Conservation (phyloP, 176 grass and related monocot species). For the Rhynchospora tenuis region DNA sequence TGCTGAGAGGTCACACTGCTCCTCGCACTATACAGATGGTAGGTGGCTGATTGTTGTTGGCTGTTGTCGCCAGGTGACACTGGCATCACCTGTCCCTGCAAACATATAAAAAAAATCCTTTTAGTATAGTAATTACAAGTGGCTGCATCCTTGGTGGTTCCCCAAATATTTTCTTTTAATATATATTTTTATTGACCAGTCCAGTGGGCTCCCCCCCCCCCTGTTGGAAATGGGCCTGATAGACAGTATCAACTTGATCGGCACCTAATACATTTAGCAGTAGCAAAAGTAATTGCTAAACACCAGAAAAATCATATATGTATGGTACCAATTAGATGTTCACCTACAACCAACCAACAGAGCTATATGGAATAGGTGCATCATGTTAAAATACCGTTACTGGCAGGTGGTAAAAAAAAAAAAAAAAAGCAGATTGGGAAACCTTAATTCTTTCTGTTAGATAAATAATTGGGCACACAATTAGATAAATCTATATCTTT, state of each 20-base stretch:
- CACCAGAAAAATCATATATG: neutral
- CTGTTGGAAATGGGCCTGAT: neutral
- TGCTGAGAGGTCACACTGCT: slow-evolving; percentile 65
- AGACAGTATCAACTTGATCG: neutral
- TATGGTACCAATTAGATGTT: neutral
- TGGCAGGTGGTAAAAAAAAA: too few species aligned
- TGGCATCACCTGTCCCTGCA: slow-evolving; percentile 43
- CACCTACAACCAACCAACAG: neutral
- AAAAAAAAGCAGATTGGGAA: neutral
- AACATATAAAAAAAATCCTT: slow-evolving; percentile 32
- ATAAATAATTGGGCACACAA: neutral
- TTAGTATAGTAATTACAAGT: neutral
- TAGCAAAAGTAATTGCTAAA: neutral
- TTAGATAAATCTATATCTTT: neutral
- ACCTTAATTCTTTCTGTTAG: neutral
- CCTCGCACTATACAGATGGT: slow-evolving; percentile 29
- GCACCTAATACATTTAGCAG: neutral
- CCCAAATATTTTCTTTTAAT: neutral
- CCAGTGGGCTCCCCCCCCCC: neutral
- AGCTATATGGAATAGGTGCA: neutral
- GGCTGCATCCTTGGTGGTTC: neutral
- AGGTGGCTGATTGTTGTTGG: slow-evolving; percentile 50
- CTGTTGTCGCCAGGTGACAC: slow-evolving; percentile 60
- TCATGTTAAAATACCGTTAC: neutral
- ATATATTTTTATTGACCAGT: neutral